Evolutionary conservation across 2,329 filamentous ascomycete genomes (phyloP), one percentile per base, ranked within the genome.

Genomic region (Zasmidium citrigriseum): DNA sequence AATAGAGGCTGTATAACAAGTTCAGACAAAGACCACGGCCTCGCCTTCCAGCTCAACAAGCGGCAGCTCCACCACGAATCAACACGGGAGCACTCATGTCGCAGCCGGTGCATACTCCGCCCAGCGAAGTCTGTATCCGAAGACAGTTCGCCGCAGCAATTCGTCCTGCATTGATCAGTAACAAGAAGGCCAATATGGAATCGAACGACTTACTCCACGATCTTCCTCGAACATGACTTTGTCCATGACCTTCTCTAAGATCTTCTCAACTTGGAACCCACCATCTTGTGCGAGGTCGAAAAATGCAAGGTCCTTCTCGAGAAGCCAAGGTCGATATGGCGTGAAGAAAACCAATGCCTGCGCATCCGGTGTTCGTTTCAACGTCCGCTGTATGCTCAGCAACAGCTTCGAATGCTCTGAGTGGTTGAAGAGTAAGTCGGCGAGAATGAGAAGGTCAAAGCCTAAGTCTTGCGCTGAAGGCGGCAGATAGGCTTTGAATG

Each of bases 281-380:
- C 80, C 82, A 52, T 84, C 83, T 59, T 84, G 80, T 3, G 88
- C 90, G 57, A 92, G 70, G 50, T 92, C 89, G 71, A 97, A 97
- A 78, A 97, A 97, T 3, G 83, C 84, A 72, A 96, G 80, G 69
- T 96, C 95, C 74, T 91, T 89, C 62, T 92, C 83, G 68, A 89
- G 81, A 70, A 97, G 79, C 93, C 93, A 97, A 1, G 93, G 93
- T 62, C 95, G 83, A 76, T 98, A 96, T 20, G 91, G 93, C 0
- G 93, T 96, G 78, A 97, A 98, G 74, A 97, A 96, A 7, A 97
- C 92, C 67, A 93, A 84, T 1, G 92, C 91, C 54, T 82, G 82
- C 50, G 88, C 85, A 1, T 78, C 78, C 2, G 73, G 67, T 2
- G 77, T 74, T 61, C 77, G 80, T 66, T 82, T 83, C 68, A 97